A percentile compares a stretch with the other conserved stretches of the same genome.
These are phyloP conservation scores for Rosa multiflora DNA, from an alignment of 306 rosid species.

Conservation along the genomic window DNA sequence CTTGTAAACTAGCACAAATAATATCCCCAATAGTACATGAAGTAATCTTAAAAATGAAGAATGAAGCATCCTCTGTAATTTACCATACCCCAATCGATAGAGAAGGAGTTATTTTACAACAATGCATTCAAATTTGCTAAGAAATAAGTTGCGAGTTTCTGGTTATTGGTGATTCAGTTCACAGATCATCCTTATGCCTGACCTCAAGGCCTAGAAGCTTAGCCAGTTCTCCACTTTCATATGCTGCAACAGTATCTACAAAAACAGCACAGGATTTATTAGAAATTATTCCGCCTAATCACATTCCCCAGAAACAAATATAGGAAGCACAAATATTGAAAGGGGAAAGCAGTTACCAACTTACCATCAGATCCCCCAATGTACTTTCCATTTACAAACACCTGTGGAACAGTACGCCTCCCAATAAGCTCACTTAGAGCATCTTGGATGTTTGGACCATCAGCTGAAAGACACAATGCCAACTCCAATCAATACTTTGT, in stretches of 20 bases:
- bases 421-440: conserved; percentile 59
- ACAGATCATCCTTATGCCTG: conserved; percentile 49
- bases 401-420: conserved; percentile 94
- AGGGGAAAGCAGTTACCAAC: conserved; percentile 52
- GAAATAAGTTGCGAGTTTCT: neutral
- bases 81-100: neutral
- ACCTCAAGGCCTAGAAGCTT: conserved; percentile 63
- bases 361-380: conserved; percentile 96
- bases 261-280: conserved; percentile 23
- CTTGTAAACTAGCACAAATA: neutral
- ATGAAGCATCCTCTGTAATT: neutral
- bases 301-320: neutral
- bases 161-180: conserved; percentile 15
- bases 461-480: conserved; percentile 49
- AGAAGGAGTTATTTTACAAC: neutral
- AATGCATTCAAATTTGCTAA: neutral
- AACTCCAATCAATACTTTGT: conserved; percentile 14
- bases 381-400: conserved; percentile 76
- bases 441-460: conserved; percentile 72
- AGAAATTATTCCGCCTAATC: neutral
- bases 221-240: conserved; percentile 68
- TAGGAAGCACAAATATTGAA: neutral
- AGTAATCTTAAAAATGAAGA: neutral
- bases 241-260: conserved; percentile 77
- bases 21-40: neutral